Conservation (phyloP, 2,329 filamentous ascomycete species). For the Exophiala aquamarina region DNA sequence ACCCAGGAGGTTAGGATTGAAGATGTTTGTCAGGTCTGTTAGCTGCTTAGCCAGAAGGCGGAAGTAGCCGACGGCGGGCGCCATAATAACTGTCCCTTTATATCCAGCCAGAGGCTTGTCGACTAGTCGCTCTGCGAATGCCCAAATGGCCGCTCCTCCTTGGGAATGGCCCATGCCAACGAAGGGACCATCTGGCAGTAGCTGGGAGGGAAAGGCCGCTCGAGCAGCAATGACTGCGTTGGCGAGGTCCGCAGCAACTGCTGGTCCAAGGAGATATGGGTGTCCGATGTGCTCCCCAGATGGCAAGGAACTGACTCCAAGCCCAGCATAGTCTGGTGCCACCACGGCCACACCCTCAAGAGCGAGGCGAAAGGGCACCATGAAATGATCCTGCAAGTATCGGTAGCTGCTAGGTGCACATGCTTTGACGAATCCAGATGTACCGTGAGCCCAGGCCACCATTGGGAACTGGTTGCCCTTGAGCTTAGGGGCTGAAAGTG, state of each 20-base stretch:
- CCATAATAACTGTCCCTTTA: too few species aligned
- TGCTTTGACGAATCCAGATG: slow-evolving; percentile 41
- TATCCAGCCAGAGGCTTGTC: too few species aligned
- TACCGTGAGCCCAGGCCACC: slow-evolving; percentile 48
- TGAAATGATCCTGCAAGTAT: slow-evolving; percentile 43
- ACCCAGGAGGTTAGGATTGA: too few species aligned
- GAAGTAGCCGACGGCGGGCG: too few species aligned
- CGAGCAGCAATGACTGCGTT: slow-evolving; percentile 45
- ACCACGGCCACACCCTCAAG: slow-evolving; percentile 47
- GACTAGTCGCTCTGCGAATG: background rate
- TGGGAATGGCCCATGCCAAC: slow-evolving; percentile 49
- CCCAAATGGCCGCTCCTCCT: slow-evolving; percentile 48
- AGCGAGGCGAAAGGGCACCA: slow-evolving; percentile 41
- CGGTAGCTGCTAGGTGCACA: slow-evolving; percentile 44
- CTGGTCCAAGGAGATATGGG: slow-evolving; percentile 40
- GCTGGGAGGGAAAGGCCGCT: slow-evolving; percentile 38
- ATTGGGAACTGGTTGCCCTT: slow-evolving; percentile 28
- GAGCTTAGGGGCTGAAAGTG: slow-evolving; percentile 20
- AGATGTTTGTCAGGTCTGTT: too few species aligned
- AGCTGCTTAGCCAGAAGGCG: too few species aligned
- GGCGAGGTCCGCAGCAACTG: slow-evolving; percentile 45
- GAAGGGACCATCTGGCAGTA: slow-evolving; percentile 37
- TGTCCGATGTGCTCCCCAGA: slow-evolving; percentile 40
- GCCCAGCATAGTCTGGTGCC: slow-evolving; percentile 46
- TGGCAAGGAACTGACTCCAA: slow-evolving; percentile 39